A percentile compares a stretch with the other conserved stretches of the same genome.
These are phyloP conservation scores for Trichoderma polysporum DNA, from an alignment of 2,329 filamentous ascomycete species.

Conservation along the genomic window DNA sequence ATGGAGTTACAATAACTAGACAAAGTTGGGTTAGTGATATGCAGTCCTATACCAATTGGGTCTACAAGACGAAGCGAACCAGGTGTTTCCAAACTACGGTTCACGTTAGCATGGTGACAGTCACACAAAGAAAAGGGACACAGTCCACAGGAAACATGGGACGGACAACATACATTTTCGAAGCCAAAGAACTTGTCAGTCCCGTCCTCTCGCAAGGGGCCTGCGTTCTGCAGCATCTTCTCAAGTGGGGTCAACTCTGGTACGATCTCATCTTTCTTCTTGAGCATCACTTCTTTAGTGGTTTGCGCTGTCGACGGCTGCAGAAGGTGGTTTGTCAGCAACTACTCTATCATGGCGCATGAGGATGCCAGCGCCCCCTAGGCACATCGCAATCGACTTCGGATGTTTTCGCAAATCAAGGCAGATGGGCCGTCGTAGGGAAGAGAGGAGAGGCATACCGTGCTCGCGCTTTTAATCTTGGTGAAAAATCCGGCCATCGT, in stretches of 20 bases:
- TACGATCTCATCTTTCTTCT: slow-evolving; percentile 58
- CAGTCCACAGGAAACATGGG: neutral
- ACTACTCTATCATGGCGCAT: slow-evolving; percentile 8
- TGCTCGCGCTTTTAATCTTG: slow-evolving; percentile 56
- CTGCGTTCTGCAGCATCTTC: slow-evolving; percentile 78
- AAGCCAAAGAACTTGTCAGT: slow-evolving; percentile 98
- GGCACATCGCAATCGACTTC: neutral
- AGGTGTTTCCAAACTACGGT: slow-evolving; percentile 89
- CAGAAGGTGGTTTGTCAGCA: slow-evolving; percentile 36
- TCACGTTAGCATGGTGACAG: slow-evolving; percentile 37
- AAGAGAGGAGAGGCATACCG: slow-evolving; percentile 45
- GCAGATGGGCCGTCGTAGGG: neutral
- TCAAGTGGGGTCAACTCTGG: slow-evolving; percentile 62
- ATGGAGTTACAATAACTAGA: slow-evolving; percentile 96
- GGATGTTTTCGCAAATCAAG: slow-evolving; percentile 5
- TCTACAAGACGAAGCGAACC: slow-evolving; percentile 56
- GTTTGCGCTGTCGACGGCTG: slow-evolving; percentile 46
- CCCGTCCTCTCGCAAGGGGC: slow-evolving; percentile 78
- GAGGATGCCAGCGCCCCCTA: neutral
- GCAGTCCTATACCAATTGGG: neutral
- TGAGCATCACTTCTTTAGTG: slow-evolving; percentile 47
- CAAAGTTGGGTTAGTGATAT: neutral
- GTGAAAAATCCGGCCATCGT: slow-evolving; percentile 59
- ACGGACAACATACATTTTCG: slow-evolving; percentile 75
- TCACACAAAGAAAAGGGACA: slow-evolving; percentile 9